Conservation (phyloP, 2,329 filamentous ascomycete species). For the Coniochaeta hoffmannii region DNA sequence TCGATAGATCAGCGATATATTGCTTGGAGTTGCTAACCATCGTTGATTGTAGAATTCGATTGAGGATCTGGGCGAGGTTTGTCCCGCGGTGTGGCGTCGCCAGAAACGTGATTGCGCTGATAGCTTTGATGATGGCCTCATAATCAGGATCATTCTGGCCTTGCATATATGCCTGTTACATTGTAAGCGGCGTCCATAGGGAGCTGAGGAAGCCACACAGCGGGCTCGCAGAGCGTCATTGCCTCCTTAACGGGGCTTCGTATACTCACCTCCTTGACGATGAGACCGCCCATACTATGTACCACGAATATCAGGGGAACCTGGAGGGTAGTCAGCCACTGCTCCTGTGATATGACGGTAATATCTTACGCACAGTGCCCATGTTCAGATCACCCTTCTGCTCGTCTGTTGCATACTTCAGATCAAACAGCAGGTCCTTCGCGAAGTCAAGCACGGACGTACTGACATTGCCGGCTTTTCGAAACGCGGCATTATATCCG, state of each 20-base stretch:
- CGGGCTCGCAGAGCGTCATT: too few species aligned
- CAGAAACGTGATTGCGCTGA: constrained; percentile 21
- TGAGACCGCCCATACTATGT: constrained; percentile 22
- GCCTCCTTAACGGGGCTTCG: not conserved
- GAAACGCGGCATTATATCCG: constrained; percentile 23
- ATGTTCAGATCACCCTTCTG: too few species aligned
- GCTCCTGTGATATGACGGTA: not conserved
- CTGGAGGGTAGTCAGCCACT: too few species aligned
- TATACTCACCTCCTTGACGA: constrained; percentile 19
- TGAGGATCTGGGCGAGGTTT: constrained; percentile 20
- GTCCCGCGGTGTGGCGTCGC: constrained; percentile 25
- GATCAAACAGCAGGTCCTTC: constrained; percentile 20
- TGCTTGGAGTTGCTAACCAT: constrained; percentile 12
- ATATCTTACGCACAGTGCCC: too few species aligned
- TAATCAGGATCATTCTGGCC: constrained; percentile 18
- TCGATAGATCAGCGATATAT: constrained; percentile 20
- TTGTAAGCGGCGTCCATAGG: too few species aligned
- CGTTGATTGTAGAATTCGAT: constrained; percentile 16
- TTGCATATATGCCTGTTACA: constrained; percentile 16
- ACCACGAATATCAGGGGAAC: constrained; percentile 16
- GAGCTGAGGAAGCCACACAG: too few species aligned
- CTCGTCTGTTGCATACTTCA: constrained; percentile 18
- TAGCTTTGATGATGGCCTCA: constrained; percentile 14
- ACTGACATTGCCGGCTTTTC: constrained; percentile 8
- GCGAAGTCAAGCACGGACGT: constrained; percentile 22